Evolutionary conservation across 2,329 filamentous ascomycete species (phyloP).

Genomic region (Chlorencoelia australis): DNA sequence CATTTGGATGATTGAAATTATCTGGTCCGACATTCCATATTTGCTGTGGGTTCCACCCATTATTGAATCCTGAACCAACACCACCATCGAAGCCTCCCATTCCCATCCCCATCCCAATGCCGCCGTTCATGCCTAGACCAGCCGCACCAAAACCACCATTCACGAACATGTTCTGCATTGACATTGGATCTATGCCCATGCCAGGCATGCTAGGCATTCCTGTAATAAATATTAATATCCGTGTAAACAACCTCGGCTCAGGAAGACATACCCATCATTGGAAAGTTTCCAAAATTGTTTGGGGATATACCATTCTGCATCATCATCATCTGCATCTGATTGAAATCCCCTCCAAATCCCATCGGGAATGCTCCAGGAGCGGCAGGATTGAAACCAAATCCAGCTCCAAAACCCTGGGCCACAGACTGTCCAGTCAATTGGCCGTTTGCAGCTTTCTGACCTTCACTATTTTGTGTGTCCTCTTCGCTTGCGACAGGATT

Average conservation of each 20-base stretch:
- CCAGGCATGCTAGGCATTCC: constrained; percentile 67
- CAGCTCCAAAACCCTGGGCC: constrained; percentile 22
- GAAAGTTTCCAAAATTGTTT: constrained; percentile 46
- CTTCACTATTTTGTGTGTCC: constrained; percentile 6
- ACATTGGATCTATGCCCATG: constrained; percentile 76
- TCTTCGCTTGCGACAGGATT: constrained; percentile 10
- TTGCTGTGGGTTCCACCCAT: constrained; percentile 73
- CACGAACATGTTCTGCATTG: constrained; percentile 70
- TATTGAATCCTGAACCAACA: constrained; percentile 53
- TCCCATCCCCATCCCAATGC: constrained; percentile 67
- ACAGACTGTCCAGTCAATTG: constrained; percentile 11
- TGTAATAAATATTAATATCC: constrained; percentile 7
- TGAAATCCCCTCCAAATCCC: constrained; percentile 49
- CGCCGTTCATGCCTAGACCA: constrained; percentile 72
- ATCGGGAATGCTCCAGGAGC: constrained; percentile 31
- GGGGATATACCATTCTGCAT: constrained; percentile 59
- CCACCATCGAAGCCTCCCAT: constrained; percentile 57
- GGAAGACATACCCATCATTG: constrained; percentile 77
- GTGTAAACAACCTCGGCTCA: not conserved
- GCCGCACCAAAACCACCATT: constrained; percentile 63
- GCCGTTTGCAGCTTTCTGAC: constrained; percentile 12
- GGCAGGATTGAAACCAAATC: constrained; percentile 34
- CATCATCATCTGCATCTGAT: constrained; percentile 73
- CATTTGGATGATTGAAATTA: constrained; percentile 83
- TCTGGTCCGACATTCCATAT: constrained; percentile 76